A percentile compares a stretch with the other conserved stretches of the same genome.
Evolutionary conservation across 345 rosid species (phyloP).

Genomic region (Sapria himalayana): DNA sequence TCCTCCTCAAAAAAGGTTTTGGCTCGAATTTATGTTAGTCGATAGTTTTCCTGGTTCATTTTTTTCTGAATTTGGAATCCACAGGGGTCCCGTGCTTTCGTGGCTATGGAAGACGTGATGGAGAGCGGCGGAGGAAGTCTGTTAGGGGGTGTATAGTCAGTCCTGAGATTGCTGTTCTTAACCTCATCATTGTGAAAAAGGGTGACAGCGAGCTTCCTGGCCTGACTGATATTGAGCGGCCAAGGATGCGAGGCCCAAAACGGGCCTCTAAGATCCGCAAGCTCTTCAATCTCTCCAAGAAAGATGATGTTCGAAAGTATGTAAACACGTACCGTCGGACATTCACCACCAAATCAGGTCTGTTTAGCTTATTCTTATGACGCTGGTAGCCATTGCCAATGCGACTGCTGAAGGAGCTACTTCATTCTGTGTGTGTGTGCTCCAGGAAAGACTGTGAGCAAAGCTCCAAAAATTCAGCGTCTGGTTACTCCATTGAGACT

Average conservation of each 20-base stretch:
- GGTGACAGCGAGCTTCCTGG: constrained; percentile 69
- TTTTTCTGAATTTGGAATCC: constrained; percentile 1
- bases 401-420: background rate
- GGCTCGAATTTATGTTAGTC: background rate
- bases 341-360: constrained; percentile 57
- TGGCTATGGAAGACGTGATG: constrained; percentile 56
- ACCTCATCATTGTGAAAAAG: constrained; percentile 62
- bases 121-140: constrained; percentile 71
- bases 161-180: constrained; percentile 57
- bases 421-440: background rate
- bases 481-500: constrained; percentile 72
- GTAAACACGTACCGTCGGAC: constrained; percentile 69
- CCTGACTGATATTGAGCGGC: constrained; percentile 48
- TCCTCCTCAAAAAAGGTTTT: constrained; percentile 49
- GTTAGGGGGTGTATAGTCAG: constrained; percentile 84
- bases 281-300: constrained; percentile 50
- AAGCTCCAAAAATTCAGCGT: constrained; percentile 86
- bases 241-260: constrained; percentile 76
- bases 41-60: background rate
- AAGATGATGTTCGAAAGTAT: constrained; percentile 61
- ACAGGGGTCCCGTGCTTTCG: constrained; percentile 64
- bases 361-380: background rate
- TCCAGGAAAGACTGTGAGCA: constrained; percentile 64
- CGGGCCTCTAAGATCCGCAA: constrained; percentile 67
- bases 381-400: background rate